A percentile compares a stretch with the other conserved stretches of the same genome.
These are phyloP conservation scores for Zizania latifolia DNA, from an alignment of 176 grass and related monocot genomes.

Conservation along the genomic window DNA sequence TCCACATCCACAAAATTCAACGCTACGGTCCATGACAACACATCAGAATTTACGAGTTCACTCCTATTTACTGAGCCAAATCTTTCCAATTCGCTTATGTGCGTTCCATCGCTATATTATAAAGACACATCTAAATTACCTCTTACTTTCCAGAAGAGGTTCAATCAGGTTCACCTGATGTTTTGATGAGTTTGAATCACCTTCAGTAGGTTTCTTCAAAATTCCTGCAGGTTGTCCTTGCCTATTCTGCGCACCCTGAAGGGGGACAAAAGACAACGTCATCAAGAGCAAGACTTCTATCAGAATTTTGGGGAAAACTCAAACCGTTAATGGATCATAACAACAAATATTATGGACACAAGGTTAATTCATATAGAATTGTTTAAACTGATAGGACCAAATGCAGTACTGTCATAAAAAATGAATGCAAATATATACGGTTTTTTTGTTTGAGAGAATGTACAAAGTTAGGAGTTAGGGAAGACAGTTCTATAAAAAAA, in stretches of 20 bases:
- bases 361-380: not conserved
- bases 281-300: not conserved
- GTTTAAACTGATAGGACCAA: not conserved
- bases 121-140: constrained; percentile 22
- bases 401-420: not conserved
- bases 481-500: not conserved
- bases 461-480: not conserved
- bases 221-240: constrained; percentile 72
- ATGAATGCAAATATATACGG: not conserved
- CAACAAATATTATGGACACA: not conserved
- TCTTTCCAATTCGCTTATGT: not conserved
- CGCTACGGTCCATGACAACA: not conserved
- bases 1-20: not conserved
- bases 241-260: constrained; percentile 63
- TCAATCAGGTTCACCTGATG: constrained; percentile 70
- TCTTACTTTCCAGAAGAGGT: constrained; percentile 58
- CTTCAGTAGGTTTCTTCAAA: constrained; percentile 65
- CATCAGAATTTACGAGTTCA: constrained; percentile 17
- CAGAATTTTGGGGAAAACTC: not conserved
- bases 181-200: constrained; percentile 51
- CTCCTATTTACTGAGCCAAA: constrained; percentile 32
- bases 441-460: too few species aligned
- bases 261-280: not conserved
- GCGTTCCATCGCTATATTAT: constrained; percentile 1
- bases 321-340: not conserved